Percentiles rank a stretch among this genome's conserved stretches.
These are phyloP conservation scores for Naegleria fowleri DNA, from an alignment of 208 protist species.

Conservation along the genomic window DNA sequence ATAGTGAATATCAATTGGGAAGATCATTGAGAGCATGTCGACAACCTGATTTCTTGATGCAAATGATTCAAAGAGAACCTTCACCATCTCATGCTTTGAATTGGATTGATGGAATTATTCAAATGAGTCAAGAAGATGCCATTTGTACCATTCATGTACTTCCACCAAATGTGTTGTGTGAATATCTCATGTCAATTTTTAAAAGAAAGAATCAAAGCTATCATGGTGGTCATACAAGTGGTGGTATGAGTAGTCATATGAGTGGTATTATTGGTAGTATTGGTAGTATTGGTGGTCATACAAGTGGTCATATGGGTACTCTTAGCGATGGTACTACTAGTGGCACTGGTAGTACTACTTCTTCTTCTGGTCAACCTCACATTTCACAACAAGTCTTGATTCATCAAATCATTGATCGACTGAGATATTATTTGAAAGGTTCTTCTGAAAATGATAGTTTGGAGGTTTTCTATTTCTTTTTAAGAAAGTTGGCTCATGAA, in stretches of 20 bases:
- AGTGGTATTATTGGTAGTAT: too few relatives aligned
- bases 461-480: neutral
- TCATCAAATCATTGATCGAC: neutral
- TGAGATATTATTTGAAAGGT: neutral
- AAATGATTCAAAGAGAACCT: neutral
- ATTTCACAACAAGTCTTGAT: neutral
- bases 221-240: too few relatives aligned
- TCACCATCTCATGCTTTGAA: neutral
- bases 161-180: neutral
- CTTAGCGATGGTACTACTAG: too few relatives aligned
- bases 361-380: too few relatives aligned
- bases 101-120: neutral
- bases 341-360: too few relatives aligned
- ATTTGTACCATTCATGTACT: neutral
- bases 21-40: neutral
- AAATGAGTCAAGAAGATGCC: neutral
- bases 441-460: neutral
- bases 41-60: neutral
- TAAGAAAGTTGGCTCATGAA: neutral
- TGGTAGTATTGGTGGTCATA: too few relatives aligned
- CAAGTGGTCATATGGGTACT: too few relatives aligned
- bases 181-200: neutral
- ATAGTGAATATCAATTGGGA: neutral
- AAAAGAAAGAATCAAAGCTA: neutral
- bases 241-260: too few relatives aligned